Evolutionary conservation across 495 filamentous ascomycete species (phyloP).

Genomic region (Niebla homalea): DNA sequence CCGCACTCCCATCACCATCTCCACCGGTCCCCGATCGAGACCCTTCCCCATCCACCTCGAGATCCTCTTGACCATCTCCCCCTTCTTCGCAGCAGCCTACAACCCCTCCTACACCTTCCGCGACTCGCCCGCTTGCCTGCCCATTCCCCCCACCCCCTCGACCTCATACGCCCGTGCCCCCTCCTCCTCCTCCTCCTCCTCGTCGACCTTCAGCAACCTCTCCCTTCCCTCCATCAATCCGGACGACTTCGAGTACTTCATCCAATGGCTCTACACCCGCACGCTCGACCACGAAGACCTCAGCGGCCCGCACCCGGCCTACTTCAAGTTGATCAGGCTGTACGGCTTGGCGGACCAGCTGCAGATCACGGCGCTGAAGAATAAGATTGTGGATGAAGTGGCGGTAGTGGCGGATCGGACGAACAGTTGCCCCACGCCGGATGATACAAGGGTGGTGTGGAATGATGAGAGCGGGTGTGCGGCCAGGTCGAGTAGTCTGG

Average conservation of each 20-base stretch:
- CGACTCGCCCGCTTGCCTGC: conserved; percentile 19
- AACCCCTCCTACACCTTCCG: conserved; percentile 27
- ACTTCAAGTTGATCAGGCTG: conserved; percentile 32
- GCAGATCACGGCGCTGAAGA: conserved; percentile 24
- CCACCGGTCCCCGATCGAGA: conserved; percentile 20
- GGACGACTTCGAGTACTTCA: conserved; percentile 30
- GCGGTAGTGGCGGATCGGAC: conserved; percentile 27
- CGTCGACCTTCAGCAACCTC: conserved; percentile 18
- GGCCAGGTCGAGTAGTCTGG: neutral
- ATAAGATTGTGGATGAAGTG: conserved; percentile 26
- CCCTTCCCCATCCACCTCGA: conserved; percentile 30
- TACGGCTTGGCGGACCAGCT: conserved; percentile 33
- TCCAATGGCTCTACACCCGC: conserved; percentile 33
- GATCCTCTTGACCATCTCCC: conserved; percentile 27
- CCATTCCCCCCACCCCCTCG: conserved; percentile 10
- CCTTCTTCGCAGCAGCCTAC: conserved; percentile 38
- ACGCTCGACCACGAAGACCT: conserved; percentile 18
- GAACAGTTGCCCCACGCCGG: conserved; percentile 33
- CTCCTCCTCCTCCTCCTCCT: conserved; percentile 13
- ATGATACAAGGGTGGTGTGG: conserved; percentile 31
- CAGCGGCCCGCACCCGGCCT: conserved; percentile 20
- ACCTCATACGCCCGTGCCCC: conserved; percentile 22
- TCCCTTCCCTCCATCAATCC: conserved; percentile 25
- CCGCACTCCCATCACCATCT: conserved; percentile 20
- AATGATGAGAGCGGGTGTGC: conserved; percentile 4